phyloP scores from a whole-genome alignment of 2,329 filamentous ascomycete species.

The Pochonia chlamydosporia region DNA sequence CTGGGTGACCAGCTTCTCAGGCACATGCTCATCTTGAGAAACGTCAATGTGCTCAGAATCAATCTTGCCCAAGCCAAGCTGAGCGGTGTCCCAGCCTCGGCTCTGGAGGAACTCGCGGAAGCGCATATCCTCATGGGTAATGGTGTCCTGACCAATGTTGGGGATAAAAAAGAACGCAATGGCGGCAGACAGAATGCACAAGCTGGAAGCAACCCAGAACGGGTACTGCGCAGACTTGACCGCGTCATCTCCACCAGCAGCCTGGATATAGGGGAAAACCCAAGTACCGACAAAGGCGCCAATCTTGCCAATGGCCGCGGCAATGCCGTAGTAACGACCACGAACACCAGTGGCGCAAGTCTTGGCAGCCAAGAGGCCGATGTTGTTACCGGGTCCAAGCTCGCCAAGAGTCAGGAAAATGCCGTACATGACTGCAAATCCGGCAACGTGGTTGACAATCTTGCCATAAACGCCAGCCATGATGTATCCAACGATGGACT shows the following conservation, averaged over 20 bases:
- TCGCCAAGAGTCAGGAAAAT: conserved; percentile 33
- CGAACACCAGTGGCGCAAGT: conserved; percentile 82
- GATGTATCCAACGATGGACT: conserved; percentile 78
- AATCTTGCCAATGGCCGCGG: conserved; percentile 68
- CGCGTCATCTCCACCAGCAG: conserved; percentile 45
- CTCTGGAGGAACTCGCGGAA: conserved; percentile 69
- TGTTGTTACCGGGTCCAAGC: conserved; percentile 85
- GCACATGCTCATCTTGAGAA: background rate
- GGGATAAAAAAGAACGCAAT: conserved; percentile 60
- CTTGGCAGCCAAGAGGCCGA: conserved; percentile 80
- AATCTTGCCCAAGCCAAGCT: conserved; percentile 32
- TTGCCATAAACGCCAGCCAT: conserved; percentile 75
- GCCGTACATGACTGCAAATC: conserved; percentile 29
- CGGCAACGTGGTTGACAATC: conserved; percentile 50
- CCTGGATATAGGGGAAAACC: conserved; percentile 53
- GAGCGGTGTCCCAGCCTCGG: conserved; percentile 69
- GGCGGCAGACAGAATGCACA: conserved; percentile 69
- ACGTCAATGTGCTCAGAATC: conserved; percentile 1
- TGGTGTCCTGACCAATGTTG: conserved; percentile 78
- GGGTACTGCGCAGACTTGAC: conserved; percentile 71
- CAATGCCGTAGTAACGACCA: conserved; percentile 66
- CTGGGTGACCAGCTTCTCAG: background rate
- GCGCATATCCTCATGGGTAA: conserved; percentile 66
- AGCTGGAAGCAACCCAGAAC: conserved; percentile 75
- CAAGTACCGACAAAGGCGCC: conserved; percentile 83